A percentile compares a stretch with the other conserved stretches of the same genome.
phyloP scores from a whole-genome alignment of 257 asterid genomes.

The Nicotiana obtusifolia region DNA sequence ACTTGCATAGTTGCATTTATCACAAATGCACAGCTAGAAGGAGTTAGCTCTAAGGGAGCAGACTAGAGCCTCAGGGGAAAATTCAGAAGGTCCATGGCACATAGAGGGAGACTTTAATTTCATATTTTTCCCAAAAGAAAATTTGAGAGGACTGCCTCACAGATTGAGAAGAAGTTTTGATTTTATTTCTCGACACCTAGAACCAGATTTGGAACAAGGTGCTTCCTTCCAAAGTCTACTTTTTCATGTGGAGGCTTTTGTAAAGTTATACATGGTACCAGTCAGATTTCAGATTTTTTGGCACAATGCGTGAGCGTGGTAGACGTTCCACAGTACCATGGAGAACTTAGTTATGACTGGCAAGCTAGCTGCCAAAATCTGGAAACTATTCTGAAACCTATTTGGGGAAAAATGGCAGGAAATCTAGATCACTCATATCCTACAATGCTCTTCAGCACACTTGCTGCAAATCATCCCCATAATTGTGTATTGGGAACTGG shows the following conservation, averaged over 20 bases:
- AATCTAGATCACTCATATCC: neutral
- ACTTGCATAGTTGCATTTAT: neutral
- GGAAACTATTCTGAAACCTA: neutral
- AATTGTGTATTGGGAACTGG: neutral
- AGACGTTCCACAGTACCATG: neutral
- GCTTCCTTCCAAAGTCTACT: neutral
- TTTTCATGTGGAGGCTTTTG: neutral
- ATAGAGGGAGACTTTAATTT: neutral
- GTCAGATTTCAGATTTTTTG: neutral
- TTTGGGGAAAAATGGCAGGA: neutral
- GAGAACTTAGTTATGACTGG: neutral
- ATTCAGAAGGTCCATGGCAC: neutral
- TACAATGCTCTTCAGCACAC: neutral
- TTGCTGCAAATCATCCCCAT: neutral
- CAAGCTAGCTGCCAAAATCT: neutral
- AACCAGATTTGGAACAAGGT: neutral
- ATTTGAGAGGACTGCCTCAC: neutral
- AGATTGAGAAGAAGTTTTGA: neutral
- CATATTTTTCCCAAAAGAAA: neutral
- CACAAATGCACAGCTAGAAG: neutral
- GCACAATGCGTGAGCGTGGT: neutral
- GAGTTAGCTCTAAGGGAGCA: neutral
- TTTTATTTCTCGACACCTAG: neutral
- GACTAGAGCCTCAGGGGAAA: neutral
- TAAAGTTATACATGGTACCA: neutral